phyloP scores from a whole-genome alignment of 2,329 filamentous ascomycete genomes.

The Alternaria postmessia region DNA sequence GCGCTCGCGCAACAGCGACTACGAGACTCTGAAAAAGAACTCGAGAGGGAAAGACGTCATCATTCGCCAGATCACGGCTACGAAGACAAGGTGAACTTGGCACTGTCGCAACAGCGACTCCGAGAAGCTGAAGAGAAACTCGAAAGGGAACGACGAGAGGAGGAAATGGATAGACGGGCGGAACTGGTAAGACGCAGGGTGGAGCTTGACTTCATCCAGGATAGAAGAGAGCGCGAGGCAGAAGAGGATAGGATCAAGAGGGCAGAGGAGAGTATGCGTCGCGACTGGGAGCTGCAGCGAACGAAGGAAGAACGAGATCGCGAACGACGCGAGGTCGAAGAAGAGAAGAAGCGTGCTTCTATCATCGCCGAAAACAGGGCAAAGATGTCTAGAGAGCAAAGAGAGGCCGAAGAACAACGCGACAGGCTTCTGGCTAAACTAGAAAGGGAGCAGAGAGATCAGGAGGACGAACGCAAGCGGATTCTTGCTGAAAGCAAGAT shows the following conservation, averaged over 20 bases:
- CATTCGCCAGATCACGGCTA: slow-evolving; percentile 21
- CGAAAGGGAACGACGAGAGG: slow-evolving; percentile 47
- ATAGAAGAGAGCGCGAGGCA: slow-evolving; percentile 42
- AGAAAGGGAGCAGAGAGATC: slow-evolving; percentile 37
- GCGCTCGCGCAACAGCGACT: slow-evolving; percentile 46
- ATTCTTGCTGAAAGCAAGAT: slow-evolving; percentile 44
- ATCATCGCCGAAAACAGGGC: slow-evolving; percentile 48
- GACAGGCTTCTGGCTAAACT: slow-evolving; percentile 38
- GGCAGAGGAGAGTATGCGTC: slow-evolving; percentile 42
- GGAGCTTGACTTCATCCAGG: slow-evolving; percentile 49
- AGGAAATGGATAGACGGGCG: slow-evolving; percentile 47
- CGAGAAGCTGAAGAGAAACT: slow-evolving; percentile 48
- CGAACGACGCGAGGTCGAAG: slow-evolving; percentile 50
- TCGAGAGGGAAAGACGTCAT: slow-evolving; percentile 35
- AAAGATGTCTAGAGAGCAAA: slow-evolving; percentile 29
- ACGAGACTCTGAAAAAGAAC: slow-evolving; percentile 46
- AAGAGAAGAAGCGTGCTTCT: slow-evolving; percentile 51
- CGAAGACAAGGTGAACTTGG: slow-evolving; percentile 44
- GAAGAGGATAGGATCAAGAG: slow-evolving; percentile 37
- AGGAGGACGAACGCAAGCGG: slow-evolving; percentile 36
- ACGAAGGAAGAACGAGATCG: slow-evolving; percentile 45
- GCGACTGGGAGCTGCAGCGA: slow-evolving; percentile 43
- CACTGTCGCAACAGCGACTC: slow-evolving; percentile 45
- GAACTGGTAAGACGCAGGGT: slow-evolving; percentile 46
- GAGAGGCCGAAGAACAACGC: slow-evolving; percentile 35